Evolutionary conservation across 306 rosid species (phyloP).

Genomic region (Hippophae gyantsensis): DNA sequence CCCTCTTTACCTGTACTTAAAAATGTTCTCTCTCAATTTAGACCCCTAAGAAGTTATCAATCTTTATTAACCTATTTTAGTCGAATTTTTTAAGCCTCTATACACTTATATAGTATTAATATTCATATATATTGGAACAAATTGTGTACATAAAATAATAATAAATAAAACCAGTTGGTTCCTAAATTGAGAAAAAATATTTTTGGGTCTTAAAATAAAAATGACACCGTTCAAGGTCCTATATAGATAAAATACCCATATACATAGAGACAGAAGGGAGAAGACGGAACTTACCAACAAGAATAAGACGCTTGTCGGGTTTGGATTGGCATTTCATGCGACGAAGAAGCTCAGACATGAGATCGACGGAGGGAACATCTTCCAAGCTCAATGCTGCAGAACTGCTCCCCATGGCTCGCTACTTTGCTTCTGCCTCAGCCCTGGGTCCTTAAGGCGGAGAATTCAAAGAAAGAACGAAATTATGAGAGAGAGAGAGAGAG

Average conservation of each 20-base stretch:
- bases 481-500: background rate
- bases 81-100: too few relatives aligned
- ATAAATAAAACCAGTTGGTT: too few relatives aligned
- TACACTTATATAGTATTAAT: too few relatives aligned
- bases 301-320: slow-evolving; percentile 16
- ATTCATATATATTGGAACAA: too few relatives aligned
- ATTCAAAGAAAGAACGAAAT: background rate
- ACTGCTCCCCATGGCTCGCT: slow-evolving; percentile 33
- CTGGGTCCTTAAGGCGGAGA: slow-evolving; percentile 13
- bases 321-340: slow-evolving; percentile 13
- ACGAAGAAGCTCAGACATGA: slow-evolving; percentile 11
- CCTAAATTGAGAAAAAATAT: too few relatives aligned
- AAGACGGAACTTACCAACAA: slow-evolving; percentile 1
- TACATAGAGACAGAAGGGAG: background rate
- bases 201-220: too few relatives aligned
- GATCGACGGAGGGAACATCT: slow-evolving; percentile 7
- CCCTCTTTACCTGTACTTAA: too few relatives aligned
- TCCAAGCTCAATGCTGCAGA: slow-evolving; percentile 10
- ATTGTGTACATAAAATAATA: too few relatives aligned
- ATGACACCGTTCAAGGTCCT: too few relatives aligned
- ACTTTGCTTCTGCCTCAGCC: background rate
- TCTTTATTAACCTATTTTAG: too few relatives aligned
- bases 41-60: too few relatives aligned
- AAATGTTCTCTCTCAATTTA: too few relatives aligned
- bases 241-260: background rate